Conservation (phyloP, 1,284 basidiomycete genomes). For the Singerocomus rubriflavus region DNA sequence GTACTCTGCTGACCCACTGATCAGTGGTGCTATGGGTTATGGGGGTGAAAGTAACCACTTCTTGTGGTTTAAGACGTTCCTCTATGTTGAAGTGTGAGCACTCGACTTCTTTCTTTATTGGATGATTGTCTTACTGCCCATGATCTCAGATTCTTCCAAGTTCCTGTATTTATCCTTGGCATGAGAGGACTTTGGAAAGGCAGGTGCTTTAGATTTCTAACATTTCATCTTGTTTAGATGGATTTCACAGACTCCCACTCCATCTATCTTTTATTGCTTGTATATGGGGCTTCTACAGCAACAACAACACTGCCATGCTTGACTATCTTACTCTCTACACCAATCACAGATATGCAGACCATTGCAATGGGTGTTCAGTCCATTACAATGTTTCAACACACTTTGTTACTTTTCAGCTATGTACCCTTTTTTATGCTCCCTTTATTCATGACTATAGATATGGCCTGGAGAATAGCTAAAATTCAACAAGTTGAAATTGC, state of each 20-base stretch:
- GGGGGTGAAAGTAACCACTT: constrained; percentile 38
- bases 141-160: constrained; percentile 59
- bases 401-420: constrained; percentile 67
- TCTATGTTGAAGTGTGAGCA: constrained; percentile 55
- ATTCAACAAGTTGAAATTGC: constrained; percentile 9
- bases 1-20: constrained; percentile 60
- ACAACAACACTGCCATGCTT: constrained; percentile 78
- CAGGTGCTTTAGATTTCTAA: constrained; percentile 20
- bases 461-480: constrained; percentile 45
- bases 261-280: constrained; percentile 56
- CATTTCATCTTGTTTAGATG: neutral
- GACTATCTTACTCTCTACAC: constrained; percentile 50
- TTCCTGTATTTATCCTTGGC: constrained; percentile 74
- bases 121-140: constrained; percentile 16
- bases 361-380: constrained; percentile 35
- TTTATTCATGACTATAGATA: constrained; percentile 69
- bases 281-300: constrained; percentile 75
- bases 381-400: constrained; percentile 43
- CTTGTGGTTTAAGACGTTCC: constrained; percentile 68
- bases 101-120: constrained; percentile 7
- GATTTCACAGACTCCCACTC: constrained; percentile 38
- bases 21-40: constrained; percentile 50
- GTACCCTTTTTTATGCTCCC: constrained; percentile 76
- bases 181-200: constrained; percentile 65
- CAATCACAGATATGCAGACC: constrained; percentile 35